Evolutionary conservation across 2,329 filamentous ascomycete species (phyloP).

Genomic region (Orbilia javanica): DNA sequence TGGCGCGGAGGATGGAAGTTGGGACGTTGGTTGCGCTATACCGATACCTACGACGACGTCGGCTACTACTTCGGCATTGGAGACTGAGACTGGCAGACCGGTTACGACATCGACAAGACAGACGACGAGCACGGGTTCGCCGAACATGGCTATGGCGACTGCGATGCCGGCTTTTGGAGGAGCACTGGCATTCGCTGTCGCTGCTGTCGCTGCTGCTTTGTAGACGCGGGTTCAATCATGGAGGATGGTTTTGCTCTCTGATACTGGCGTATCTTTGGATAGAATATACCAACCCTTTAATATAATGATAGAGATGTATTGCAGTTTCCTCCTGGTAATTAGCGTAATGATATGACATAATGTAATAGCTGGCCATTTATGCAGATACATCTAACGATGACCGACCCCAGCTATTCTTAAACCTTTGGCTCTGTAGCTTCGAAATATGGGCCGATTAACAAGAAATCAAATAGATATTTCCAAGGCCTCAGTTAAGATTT

Average conservation of each 20-base stretch:
- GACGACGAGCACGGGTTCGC: conserved; percentile 39
- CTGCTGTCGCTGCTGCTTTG: conserved; percentile 23
- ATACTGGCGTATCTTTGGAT: conserved; percentile 4
- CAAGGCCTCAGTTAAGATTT: background rate
- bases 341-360: conserved; percentile 33
- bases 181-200: conserved; percentile 30
- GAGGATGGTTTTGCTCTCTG: background rate
- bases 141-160: conserved; percentile 36
- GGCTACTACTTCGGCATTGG: background rate
- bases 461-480: background rate
- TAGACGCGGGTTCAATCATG: too few relatives aligned
- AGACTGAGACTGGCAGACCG: background rate
- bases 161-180: conserved; percentile 39
- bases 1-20: conserved; percentile 40
- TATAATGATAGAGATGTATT: background rate
- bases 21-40: conserved; percentile 52
- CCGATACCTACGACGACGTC: conserved; percentile 20
- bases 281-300: background rate
- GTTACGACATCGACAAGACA: background rate
- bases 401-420: too few relatives aligned
- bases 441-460: too few relatives aligned
- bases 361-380: too few relatives aligned
- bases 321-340: conserved; percentile 13
- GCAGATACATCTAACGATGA: too few relatives aligned
- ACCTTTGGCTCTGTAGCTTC: too few relatives aligned